Evolutionary conservation across 148 eudicot genomes (phyloP), one percentile per base, ranked within the genome.

Genomic region (Chenopodium suecicum): DNA sequence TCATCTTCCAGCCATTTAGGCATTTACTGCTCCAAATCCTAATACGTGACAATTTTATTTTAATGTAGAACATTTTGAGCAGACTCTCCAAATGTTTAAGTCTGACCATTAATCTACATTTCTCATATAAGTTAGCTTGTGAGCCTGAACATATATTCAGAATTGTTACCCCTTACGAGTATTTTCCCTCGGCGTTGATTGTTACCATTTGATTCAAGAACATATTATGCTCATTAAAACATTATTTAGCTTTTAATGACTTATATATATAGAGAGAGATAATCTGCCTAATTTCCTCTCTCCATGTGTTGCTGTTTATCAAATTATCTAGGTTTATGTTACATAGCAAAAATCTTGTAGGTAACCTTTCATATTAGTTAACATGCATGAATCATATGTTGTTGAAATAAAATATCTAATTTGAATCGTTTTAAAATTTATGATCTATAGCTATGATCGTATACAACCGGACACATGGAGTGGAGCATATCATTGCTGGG

Each of bases 401-500:
- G 31, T 19, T 50, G 44, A 73, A 64, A 64, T 37, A 37, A 4
- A 37, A 7, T 16, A 50, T 58, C 47, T 74, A 32, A 78, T 20
- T 32, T 64, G 5, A 5, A 27, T 74, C 48, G 37, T 1, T 60
- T 54, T 4, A 20, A 31, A 37, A 19, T 77, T 23, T 48, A 11
- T 70, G 25, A 22, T 82, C 20, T 82, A 66, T 79, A 94, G 98
- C 79, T 96, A 94, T 80, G 99, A 96, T 79, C 93, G 98, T 63
- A 87, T 96, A 74, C 97, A 94, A 82, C 99, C 99, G 68, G 88
- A 96, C 84, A 96, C 92, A 29, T 92, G 98, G 97, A 94, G 97
- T 85, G 99, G 98, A 82, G 98, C 98, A 76, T 92, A 91, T 86
- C 87, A 84, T 41, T 94, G 98, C 85, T 97, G 99, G 99, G 98